These are phyloP conservation scores for Russula emetica DNA, from an alignment of 768 basidiomycete species.

Conservation along the genomic window DNA sequence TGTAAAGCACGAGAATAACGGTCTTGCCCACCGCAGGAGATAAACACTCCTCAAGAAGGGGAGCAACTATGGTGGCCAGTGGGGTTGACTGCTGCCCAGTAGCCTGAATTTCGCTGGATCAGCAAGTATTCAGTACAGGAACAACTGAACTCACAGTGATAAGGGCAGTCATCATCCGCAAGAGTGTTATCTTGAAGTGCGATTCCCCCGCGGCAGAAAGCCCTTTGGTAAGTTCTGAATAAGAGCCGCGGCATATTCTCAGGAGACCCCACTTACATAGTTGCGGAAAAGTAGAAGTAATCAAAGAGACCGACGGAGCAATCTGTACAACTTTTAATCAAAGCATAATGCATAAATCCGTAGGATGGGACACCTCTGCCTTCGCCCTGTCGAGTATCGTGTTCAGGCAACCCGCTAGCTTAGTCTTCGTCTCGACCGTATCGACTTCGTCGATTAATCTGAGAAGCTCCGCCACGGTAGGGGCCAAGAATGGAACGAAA, in stretches of 20 bases:
- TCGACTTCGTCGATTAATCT: conserved; percentile 67
- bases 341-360: background rate
- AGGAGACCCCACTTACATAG: conserved; percentile 54
- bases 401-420: conserved; percentile 66
- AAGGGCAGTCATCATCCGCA: conserved; percentile 66
- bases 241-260: conserved; percentile 18
- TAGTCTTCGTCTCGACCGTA: conserved; percentile 69
- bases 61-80: conserved; percentile 52
- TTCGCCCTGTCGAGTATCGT: conserved; percentile 55
- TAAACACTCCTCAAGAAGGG: conserved; percentile 62
- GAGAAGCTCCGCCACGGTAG: conserved; percentile 61
- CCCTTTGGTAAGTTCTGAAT: conserved; percentile 47
- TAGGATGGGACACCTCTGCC: conserved; percentile 32
- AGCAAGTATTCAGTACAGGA: conserved; percentile 1
- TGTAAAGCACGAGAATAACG: background rate
- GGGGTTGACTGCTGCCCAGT: conserved; percentile 56
- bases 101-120: conserved; percentile 44
- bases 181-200: conserved; percentile 64
- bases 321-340: conserved; percentile 44
- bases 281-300: conserved; percentile 60
- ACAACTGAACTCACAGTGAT: conserved; percentile 48
- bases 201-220: conserved; percentile 60
- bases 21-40: conserved; percentile 43
- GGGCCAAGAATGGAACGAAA: conserved; percentile 67
- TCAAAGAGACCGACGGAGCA: conserved; percentile 54